These are phyloP conservation scores for Scorias spongiosa DNA, from an alignment of 2,329 filamentous ascomycete genomes.

Conservation along the genomic window DNA sequence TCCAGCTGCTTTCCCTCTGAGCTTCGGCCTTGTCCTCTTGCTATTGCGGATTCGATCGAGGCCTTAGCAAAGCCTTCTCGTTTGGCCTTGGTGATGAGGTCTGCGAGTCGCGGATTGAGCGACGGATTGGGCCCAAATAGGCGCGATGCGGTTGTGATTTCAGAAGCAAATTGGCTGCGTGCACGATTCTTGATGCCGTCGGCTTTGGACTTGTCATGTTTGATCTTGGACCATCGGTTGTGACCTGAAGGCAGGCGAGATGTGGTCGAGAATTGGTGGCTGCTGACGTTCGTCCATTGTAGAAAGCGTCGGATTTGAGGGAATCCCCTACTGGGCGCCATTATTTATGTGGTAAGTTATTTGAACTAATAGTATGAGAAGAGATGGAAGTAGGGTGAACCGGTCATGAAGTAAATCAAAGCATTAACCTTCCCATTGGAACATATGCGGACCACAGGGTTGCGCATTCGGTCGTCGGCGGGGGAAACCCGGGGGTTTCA, in stretches of 20 bases:
- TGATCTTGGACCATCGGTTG: constrained; percentile 92
- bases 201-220: constrained; percentile 79
- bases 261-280: constrained; percentile 3
- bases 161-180: constrained; percentile 52
- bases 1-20: constrained; percentile 63
- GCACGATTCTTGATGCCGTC: constrained; percentile 65
- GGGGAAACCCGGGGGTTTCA: not conserved
- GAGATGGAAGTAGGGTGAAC: not conserved
- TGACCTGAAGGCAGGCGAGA: constrained; percentile 44
- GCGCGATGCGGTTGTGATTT: constrained; percentile 62
- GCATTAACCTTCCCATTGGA: not conserved
- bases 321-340: constrained; percentile 20
- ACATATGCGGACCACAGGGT: not conserved
- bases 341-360: constrained; percentile 2
- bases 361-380: not conserved
- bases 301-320: not conserved
- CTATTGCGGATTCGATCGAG: constrained; percentile 71
- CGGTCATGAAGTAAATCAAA: not conserved
- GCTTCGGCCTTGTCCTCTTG: constrained; percentile 74
- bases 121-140: constrained; percentile 62
- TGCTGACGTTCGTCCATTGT: not conserved
- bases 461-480: not conserved
- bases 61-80: constrained; percentile 74
- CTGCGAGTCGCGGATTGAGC: constrained; percentile 60
- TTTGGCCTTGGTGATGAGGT: constrained; percentile 61